A percentile compares a stretch with the other conserved stretches of the same genome.
Conservation (phyloP, 2,329 filamentous ascomycete species). For the Fusarium caatingaense region DNA sequence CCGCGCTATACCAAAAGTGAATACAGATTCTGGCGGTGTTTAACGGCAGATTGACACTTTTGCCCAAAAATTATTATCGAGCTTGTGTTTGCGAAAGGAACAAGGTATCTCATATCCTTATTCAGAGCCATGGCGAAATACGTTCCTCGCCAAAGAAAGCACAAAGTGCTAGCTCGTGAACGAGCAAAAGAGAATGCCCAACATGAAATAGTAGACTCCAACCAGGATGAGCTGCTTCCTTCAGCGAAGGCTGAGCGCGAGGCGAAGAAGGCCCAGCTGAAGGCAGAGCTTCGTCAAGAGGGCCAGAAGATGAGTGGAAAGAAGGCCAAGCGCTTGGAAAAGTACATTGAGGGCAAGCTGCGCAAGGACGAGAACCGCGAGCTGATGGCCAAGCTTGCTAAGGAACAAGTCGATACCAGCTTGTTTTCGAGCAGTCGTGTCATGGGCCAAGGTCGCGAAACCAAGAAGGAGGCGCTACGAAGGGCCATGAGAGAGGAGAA, state of each 20-base stretch:
- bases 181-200: constrained; percentile 59
- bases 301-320: constrained; percentile 70
- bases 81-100: background rate
- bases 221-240: constrained; percentile 51
- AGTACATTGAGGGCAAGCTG: constrained; percentile 87
- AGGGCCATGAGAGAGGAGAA: constrained; percentile 72
- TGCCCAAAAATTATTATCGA: constrained; percentile 50
- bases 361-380: constrained; percentile 92
- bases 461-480: constrained; percentile 74
- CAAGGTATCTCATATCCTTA: background rate
- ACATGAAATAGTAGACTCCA: constrained; percentile 54
- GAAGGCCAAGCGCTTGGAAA: constrained; percentile 74
- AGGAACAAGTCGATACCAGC: constrained; percentile 83
- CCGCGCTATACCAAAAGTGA: constrained; percentile 52
- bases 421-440: constrained; percentile 81
- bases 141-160: constrained; percentile 73
- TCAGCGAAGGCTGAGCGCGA: constrained; percentile 63
- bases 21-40: constrained; percentile 51
- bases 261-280: constrained; percentile 66
- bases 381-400: constrained; percentile 84
- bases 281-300: constrained; percentile 63
- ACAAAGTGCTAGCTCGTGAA: constrained; percentile 74
- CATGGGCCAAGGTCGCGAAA: constrained; percentile 78
- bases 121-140: constrained; percentile 62
- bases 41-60: constrained; percentile 50